Percentiles rank a stretch among this genome's conserved stretches.
These are phyloP conservation scores for Leccinum imitatum DNA, from an alignment of 768 basidiomycete genomes.

Conservation along the genomic window DNA sequence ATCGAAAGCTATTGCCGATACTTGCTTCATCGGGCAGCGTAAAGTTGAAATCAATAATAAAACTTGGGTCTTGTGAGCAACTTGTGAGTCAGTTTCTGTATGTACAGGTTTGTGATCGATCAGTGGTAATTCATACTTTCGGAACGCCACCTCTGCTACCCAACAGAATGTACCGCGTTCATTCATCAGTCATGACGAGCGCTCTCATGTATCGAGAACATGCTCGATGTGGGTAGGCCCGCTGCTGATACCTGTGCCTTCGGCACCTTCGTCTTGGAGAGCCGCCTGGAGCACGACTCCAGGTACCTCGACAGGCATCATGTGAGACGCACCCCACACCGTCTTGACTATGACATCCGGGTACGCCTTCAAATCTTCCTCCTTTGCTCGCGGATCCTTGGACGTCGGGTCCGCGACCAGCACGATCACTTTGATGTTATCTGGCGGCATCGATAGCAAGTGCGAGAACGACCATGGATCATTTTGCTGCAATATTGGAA, in stretches of 20 bases:
- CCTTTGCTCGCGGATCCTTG: neutral
- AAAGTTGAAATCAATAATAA: too few relatives aligned
- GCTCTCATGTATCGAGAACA: too few relatives aligned
- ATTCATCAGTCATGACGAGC: too few relatives aligned
- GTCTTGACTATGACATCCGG: slow-evolving; percentile 5
- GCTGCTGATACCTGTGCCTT: neutral
- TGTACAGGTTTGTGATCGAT: too few relatives aligned
- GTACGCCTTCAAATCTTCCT: slow-evolving; percentile 6
- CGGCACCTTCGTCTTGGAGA: neutral
- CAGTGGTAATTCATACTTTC: too few relatives aligned
- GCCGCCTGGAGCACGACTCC: slow-evolving; percentile 10
- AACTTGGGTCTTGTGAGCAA: too few relatives aligned
- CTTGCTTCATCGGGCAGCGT: too few relatives aligned
- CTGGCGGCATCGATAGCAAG: slow-evolving; percentile 1
- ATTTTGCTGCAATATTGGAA: slow-evolving; percentile 18
- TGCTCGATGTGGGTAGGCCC: too few relatives aligned
- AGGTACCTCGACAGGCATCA: slow-evolving; percentile 14
- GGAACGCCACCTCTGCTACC: too few relatives aligned
- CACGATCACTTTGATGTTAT: slow-evolving; percentile 10
- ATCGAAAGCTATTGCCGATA: too few relatives aligned
- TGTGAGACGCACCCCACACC: slow-evolving; percentile 15
- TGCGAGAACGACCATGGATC: slow-evolving; percentile 20
- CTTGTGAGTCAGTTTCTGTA: too few relatives aligned
- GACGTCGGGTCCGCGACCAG: slow-evolving; percentile 15
- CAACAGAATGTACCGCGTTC: too few relatives aligned